Evolutionary conservation across 257 asterid species (phyloP).

Genomic region (Ilex aquifolium): DNA sequence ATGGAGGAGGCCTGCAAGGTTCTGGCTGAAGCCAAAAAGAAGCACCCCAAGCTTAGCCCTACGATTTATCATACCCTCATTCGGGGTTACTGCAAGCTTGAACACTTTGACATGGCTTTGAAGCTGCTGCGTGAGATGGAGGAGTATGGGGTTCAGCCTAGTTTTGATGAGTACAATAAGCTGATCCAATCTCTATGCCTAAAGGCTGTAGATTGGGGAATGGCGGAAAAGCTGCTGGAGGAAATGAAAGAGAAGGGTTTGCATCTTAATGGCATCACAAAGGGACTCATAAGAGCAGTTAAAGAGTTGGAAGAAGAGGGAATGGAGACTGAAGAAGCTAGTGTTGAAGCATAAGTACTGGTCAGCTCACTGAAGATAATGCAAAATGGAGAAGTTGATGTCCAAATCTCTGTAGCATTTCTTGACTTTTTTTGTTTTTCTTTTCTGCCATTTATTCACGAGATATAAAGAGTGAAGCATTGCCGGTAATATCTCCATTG

Average conservation of each 20-base stretch:
- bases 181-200: slow-evolving; percentile 79
- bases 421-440: neutral
- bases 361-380: neutral
- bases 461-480: no score
- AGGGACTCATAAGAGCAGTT: slow-evolving; percentile 66
- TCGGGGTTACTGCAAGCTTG: slow-evolving; percentile 78
- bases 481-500: no score
- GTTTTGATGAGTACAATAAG: slow-evolving; percentile 67
- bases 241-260: slow-evolving; percentile 63
- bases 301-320: slow-evolving; percentile 65
- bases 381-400: neutral
- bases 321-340: slow-evolving; percentile 18
- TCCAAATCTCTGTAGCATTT: neutral
- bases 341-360: slow-evolving; percentile 10
- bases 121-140: slow-evolving; percentile 62
- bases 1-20: slow-evolving; percentile 73
- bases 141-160: slow-evolving; percentile 53
- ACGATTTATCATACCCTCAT: slow-evolving; percentile 59
- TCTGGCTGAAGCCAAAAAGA: slow-evolving; percentile 61
- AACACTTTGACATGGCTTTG: slow-evolving; percentile 70
- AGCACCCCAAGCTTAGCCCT: slow-evolving; percentile 55
- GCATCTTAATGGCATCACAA: slow-evolving; percentile 60
- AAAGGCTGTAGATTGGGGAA: slow-evolving; percentile 78
- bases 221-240: slow-evolving; percentile 56
- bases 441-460: no score